Base-by-base conservation (phyloP, 106 monocot species). In the Alisma plantagoaquatica region DNA sequence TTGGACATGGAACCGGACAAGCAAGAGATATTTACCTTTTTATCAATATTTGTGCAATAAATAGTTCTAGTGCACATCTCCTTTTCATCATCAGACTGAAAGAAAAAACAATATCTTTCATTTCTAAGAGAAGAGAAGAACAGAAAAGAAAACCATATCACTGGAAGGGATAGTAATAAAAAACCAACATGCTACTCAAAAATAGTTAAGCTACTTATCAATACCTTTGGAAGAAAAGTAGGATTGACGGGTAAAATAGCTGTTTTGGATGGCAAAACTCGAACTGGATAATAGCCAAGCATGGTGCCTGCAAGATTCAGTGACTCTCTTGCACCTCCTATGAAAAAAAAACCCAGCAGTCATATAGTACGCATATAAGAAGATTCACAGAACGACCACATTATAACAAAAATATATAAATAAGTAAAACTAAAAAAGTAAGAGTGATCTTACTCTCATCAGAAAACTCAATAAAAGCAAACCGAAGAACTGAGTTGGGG, bases 1-100 rank as follows among this genome's bases (percentile, higher is more conserved):
- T 15, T 20, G 9, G 28, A 59, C 11, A 56, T 19, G 10, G 21
- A 2, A 23, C 4, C 19, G 23, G 16, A 27, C 15, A 8, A 27
- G 2, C 14, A 38, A 38, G 14, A 38, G 35, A 38, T 14, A 38
- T n/a, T n/a, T 64, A 75, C 75, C 69, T 75, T 69, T 19, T 60
- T 75, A 49, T 75, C 75, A 54, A 75, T 75, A 60, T 75, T 69
- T 41, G 75, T 75, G 49, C 75, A 75, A 49, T 75, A 75, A 23
- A 75, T 33, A 14, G 75, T 75, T 52, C 75, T 64, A 16, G 75
- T 3, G 29, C 58, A 57, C 70, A 70, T 75, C 55, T 75, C 64
- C 35, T 28, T 23, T 63, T 75, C 75, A 65, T 69, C 75, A 41
- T 60, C 59, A 46, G 75, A 70, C 75, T 75, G 70, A 11, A 31